Base-by-base conservation (phyloP, 2,329 filamentous ascomycete genomes). In the Calonectria pteridis region DNA sequence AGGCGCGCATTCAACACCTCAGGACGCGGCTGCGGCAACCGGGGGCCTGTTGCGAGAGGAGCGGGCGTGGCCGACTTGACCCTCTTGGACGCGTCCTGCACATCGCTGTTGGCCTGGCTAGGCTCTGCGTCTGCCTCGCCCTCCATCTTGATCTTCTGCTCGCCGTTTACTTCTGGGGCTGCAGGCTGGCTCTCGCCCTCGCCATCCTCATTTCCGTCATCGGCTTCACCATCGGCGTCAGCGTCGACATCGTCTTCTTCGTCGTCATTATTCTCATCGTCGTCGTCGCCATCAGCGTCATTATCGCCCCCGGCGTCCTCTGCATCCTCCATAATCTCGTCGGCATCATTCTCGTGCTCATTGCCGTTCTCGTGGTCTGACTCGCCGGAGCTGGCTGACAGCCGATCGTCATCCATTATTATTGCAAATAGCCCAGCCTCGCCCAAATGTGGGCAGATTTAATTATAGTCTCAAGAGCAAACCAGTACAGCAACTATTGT, bases 1-100 rank as follows among this genome's bases (percentile, higher is more conserved):
- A 94, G 91, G 50, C 89, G 87, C 18, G 97, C 96, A 1, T 90
- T 93, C 64, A 98, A 86, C n/a, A 92, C 94, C 81, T 98, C 95
- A 14, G 93, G 89, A 0, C 94, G 91, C n/a, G 95, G 89, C 64
- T 86, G 88, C 1, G 93, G 93, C 62, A 90, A 91, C 79, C 78
- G 77, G 2, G 72, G 77, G 31, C 77, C 50, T 13, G 73, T 66
- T 13, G 75, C 66, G 11, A 77, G 70, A 1, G 80, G 78, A 2
- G 72, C 78, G 9, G 82, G 83, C 26, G 81, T 82, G 67, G 78
- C 77, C 4, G 84, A 81, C 71, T 80, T 83, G 71, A 43, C 68
- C 33, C 67, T 76, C 76, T 75, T 73, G 71, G 69, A 71, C 35
- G 76, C 75, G 23, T 58, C 75, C 26, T 72, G 74, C 43, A 68